Evolutionary conservation across 2,329 filamentous ascomycete genomes (phyloP).

Genomic region (Zasmidium cellare): DNA sequence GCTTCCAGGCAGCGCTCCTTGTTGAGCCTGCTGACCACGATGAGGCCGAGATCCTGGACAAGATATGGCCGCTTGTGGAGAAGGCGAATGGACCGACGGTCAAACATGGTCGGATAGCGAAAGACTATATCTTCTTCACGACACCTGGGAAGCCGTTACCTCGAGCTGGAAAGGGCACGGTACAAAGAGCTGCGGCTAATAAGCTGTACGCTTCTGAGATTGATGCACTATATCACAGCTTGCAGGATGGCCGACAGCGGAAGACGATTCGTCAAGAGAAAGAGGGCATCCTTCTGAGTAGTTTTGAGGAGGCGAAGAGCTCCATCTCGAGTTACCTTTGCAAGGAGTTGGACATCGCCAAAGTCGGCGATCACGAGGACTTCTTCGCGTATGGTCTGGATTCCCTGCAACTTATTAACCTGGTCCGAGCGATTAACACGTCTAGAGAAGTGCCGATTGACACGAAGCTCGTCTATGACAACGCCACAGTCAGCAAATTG

Average conservation of each 20-base stretch:
- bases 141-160: slow-evolving; percentile 47
- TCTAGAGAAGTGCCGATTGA: slow-evolving; percentile 2
- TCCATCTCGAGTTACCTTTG: slow-evolving; percentile 2
- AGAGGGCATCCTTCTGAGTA: neutral
- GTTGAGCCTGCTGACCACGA: slow-evolving; percentile 27
- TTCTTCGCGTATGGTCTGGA: slow-evolving; percentile 36
- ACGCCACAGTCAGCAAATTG: slow-evolving; percentile 2
- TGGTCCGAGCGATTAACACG: slow-evolving; percentile 22
- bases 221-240: slow-evolving; percentile 42
- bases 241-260: no score
- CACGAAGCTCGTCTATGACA: slow-evolving; percentile 7
- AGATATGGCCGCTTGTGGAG: slow-evolving; percentile 2
- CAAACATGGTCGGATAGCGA: slow-evolving; percentile 42
- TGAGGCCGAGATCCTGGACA: neutral
- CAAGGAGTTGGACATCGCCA: neutral
- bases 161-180: slow-evolving; percentile 49
- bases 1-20: slow-evolving; percentile 30
- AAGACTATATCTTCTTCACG: slow-evolving; percentile 44
- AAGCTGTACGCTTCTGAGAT: slow-evolving; percentile 47
- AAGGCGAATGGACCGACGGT: neutral
- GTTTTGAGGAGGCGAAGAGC: neutral
- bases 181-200: slow-evolving; percentile 44
- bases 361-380: slow-evolving; percentile 26
- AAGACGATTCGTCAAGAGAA: neutral
- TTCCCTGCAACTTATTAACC: slow-evolving; percentile 31